Evolutionary conservation across 139 green algal genomes (phyloP), one percentile per base, ranked within the genome.

Genomic region (Chlorella sorokiniana): DNA sequence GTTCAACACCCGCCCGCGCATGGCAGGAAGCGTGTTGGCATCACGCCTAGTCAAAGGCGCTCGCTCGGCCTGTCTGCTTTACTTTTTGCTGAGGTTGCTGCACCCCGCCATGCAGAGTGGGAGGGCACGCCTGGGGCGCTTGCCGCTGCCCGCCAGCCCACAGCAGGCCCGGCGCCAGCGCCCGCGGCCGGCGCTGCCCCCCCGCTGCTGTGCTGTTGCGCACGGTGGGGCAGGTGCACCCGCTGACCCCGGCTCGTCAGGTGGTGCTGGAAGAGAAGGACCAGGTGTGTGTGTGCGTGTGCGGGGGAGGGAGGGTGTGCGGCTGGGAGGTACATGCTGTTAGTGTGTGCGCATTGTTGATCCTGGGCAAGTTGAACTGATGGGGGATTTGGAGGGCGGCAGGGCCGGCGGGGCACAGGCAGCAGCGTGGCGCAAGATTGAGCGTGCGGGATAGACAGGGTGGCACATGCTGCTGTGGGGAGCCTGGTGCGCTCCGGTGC

Each of bases 221-320:
- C 75, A 61, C 59, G 18, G 75, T 33, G 4, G 8, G 40, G 33
- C 41, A 62, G 59, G 56, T n/a, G 6, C 75, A 71, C 41, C 75
- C 75, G 59, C 75, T 72, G 37, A 81, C 75, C 18, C 75, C 75
- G 4, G 33, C 59, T 0, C 75, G 75, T 29, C 75, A 81, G 75
- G 62, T 81, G 42, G 75, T 81, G 75, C 75, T 81, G 75, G 75
- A 81, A 59, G 75, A 61, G 59, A 59, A 81, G 40, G 38, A 70
- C 40, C 54, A 81, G 59, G 75, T 71, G 59, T 5, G 40, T n/a
- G 6, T 4, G 10, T 22, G 1, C 3, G 48, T 2, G 7, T 31
- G 23, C 23, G 18, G 51, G 33, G 23, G 10, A 41, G 6, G 3
- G 51, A 29, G 6, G 20, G 18, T 16, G n/a, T 69, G 37, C 1